Percentiles rank a stretch among this genome's conserved stretches.
phyloP scores from a whole-genome alignment of 2,329 filamentous ascomycete genomes.

The Setomelanomma holmii region DNA sequence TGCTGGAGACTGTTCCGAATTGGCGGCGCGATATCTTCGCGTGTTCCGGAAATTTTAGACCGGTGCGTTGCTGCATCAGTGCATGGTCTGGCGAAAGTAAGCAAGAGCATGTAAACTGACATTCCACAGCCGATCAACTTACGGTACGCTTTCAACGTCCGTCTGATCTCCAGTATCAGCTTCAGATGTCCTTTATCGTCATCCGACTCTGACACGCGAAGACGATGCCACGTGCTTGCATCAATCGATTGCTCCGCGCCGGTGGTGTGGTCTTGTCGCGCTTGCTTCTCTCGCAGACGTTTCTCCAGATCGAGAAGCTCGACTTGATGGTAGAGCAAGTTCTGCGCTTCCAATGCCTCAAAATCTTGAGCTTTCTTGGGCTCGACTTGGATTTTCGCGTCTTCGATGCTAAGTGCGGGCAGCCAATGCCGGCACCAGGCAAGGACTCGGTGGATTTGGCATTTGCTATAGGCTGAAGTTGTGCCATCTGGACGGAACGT shows the following conservation, averaged over 20 bases:
- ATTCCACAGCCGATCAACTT: background rate
- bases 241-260: background rate
- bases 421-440: no score
- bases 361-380: constrained; percentile 7
- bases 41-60: constrained; percentile 14
- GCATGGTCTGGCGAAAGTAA: constrained; percentile 15
- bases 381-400: constrained; percentile 8
- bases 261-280: background rate
- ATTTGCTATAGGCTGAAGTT: no score
- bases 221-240: constrained; percentile 10
- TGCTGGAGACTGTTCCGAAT: no score
- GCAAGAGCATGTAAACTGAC: no score
- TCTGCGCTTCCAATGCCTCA: constrained; percentile 8
- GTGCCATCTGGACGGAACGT: no score
- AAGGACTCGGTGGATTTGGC: no score
- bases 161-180: constrained; percentile 14
- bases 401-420: constrained; percentile 9
- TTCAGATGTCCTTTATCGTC: constrained; percentile 12
- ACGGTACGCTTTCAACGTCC: constrained; percentile 21
- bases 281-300: constrained; percentile 4
- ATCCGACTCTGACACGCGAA: constrained; percentile 4
- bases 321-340: constrained; percentile 15
- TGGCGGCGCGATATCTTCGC: no score
- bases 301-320: constrained; percentile 7
- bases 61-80: constrained; percentile 23